These are phyloP conservation scores for Sphaerulina musiva DNA, from an alignment of 2,329 filamentous ascomycete species.

Conservation along the genomic window DNA sequence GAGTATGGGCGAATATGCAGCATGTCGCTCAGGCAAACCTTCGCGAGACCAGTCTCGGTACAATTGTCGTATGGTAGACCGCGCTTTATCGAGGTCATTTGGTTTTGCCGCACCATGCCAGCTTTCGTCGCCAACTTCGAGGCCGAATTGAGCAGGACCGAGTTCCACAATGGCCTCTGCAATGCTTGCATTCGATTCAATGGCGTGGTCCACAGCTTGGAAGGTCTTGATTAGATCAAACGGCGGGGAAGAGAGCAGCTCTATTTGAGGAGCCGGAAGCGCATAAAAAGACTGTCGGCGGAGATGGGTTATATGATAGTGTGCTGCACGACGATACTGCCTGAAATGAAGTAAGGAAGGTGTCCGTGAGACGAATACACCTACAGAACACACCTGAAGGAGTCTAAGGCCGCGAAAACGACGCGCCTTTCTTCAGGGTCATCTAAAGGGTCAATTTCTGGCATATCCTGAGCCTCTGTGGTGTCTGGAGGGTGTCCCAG, in stretches of 20 bases:
- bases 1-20: constrained; percentile 70
- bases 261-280: constrained; percentile 75
- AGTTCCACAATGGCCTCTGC: constrained; percentile 69
- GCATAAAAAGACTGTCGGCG: constrained; percentile 91
- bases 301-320: constrained; percentile 85
- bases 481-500: background rate
- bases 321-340: constrained; percentile 69
- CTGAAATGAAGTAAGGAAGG: constrained; percentile 17
- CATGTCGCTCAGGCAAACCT: constrained; percentile 65
- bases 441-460: constrained; percentile 48
- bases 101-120: constrained; percentile 67
- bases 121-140: constrained; percentile 43
- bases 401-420: constrained; percentile 76
- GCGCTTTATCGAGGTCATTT: constrained; percentile 79
- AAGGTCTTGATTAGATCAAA: constrained; percentile 78
- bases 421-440: constrained; percentile 77
- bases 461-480: background rate
- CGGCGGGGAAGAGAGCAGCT: constrained; percentile 70
- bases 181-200: constrained; percentile 79
- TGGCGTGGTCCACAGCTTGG: constrained; percentile 73
- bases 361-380: constrained; percentile 6
- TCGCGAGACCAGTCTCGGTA: constrained; percentile 90
- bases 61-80: constrained; percentile 86
- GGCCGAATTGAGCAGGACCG: constrained; percentile 61
- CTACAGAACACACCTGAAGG: constrained; percentile 61